Evolutionary conservation across 495 filamentous ascomycete genomes (phyloP).

Genomic region (Astrothelium subdiscretum): DNA sequence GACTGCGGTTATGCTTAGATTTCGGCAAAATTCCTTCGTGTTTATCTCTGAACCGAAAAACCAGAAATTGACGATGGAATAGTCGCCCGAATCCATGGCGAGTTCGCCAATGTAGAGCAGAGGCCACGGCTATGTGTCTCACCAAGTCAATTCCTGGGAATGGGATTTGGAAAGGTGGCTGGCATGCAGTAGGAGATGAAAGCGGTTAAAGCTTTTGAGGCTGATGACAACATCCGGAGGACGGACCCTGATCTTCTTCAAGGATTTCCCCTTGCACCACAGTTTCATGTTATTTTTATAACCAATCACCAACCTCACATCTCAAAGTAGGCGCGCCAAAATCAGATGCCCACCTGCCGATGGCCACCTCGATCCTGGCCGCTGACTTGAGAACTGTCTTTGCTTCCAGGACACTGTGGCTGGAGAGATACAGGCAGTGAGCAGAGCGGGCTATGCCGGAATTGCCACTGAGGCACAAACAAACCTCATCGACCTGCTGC

Average conservation of each 20-base stretch:
- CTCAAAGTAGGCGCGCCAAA: neutral
- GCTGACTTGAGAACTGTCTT: neutral
- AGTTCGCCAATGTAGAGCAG: neutral
- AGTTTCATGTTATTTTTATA: slow-evolving; percentile 1
- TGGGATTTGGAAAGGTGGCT: neutral
- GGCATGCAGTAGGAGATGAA: neutral
- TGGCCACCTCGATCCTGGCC: neutral
- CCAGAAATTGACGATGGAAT: neutral
- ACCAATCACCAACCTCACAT: neutral
- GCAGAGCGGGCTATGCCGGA: too few relatives aligned
- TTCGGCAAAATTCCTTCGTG: neutral
- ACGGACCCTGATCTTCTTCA: neutral
- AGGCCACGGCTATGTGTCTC: neutral
- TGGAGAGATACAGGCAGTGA: neutral
- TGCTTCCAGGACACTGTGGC: neutral
- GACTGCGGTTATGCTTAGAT: neutral
- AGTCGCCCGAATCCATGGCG: neutral
- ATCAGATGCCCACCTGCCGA: neutral
- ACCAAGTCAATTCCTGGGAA: neutral
- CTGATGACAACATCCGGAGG: neutral
- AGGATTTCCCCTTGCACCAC: neutral
- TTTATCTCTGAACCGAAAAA: neutral
- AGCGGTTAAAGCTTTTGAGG: neutral
- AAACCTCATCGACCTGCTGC: neutral
- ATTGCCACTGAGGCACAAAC: neutral